Conservation (phyloP, 805 yeast genomes). For the Candida ficus region DNA sequence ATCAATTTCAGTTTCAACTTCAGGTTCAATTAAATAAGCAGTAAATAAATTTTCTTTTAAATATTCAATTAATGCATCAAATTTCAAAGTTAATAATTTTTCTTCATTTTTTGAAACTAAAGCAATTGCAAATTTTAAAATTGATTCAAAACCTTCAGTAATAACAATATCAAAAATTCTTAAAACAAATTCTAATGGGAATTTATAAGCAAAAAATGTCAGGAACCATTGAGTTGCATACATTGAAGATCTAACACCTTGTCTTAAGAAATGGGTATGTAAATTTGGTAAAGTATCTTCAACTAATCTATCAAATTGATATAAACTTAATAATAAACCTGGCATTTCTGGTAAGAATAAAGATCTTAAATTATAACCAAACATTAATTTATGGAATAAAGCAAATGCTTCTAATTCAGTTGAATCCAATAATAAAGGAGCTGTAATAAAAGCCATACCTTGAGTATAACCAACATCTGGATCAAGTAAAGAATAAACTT, state of each 20-base stretch:
- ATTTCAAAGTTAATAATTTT: constrained; percentile 52
- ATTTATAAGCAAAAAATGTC: constrained; percentile 91
- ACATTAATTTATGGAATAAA: constrained; percentile 75
- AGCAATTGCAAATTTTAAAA: constrained; percentile 79
- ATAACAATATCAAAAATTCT: constrained; percentile 84
- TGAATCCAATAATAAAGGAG: constrained; percentile 79
- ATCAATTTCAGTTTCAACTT: constrained; percentile 26
- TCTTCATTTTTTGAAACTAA: constrained; percentile 67
- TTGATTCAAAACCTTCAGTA: constrained; percentile 86
- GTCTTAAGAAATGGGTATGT: constrained; percentile 70
- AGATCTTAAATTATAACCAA: constrained; percentile 72
- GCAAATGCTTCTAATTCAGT: constrained; percentile 83
- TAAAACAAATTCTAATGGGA: constrained; percentile 83
- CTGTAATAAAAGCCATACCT: constrained; percentile 92
- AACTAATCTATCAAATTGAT: constrained; percentile 84
- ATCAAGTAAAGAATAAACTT: constrained; percentile 81
- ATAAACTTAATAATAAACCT: constrained; percentile 77
- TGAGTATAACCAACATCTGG: constrained; percentile 96
- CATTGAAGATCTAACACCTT: constrained; percentile 90
- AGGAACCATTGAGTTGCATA: constrained; percentile 98
- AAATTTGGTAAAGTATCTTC: constrained; percentile 73
- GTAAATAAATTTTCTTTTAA: constrained; percentile 78
- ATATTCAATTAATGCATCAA: constrained; percentile 73
- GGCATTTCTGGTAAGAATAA: constrained; percentile 89
- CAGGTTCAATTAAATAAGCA: constrained; percentile 41